Percentiles rank a stretch among this genome's conserved stretches.
Evolutionary conservation across 352 stramenopile species (phyloP).

Genomic region (Phytophthora idaei): DNA sequence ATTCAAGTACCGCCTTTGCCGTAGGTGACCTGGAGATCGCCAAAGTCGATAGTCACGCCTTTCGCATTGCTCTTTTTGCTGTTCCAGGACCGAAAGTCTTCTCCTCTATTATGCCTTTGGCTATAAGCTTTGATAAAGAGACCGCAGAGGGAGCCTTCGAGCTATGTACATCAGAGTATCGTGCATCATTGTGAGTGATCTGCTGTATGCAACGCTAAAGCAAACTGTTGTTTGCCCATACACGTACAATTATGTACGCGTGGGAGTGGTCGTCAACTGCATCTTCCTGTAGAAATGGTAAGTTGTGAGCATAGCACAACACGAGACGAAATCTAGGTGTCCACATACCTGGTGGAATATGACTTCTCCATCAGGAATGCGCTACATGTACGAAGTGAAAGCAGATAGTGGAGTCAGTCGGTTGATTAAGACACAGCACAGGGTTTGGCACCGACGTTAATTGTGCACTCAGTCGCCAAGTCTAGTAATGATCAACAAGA

Average conservation of each 20-base stretch:
- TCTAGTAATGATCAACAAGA: conserved; percentile 34
- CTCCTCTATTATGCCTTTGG: conserved; percentile 40
- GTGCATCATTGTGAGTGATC: not conserved
- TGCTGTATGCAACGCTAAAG: not conserved
- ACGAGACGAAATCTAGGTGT: not conserved
- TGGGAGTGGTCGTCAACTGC: conserved; percentile 39
- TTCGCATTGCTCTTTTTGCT: conserved; percentile 43
- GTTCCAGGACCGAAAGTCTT: conserved; percentile 62
- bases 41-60: conserved; percentile 68
- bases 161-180: conserved; percentile 26
- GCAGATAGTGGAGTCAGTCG: not conserved
- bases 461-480: conserved; percentile 58
- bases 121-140: conserved; percentile 72
- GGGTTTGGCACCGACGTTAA: conserved; percentile 35
- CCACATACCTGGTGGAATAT: conserved; percentile 61
- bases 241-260: conserved; percentile 54
- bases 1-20: conserved; percentile 44
- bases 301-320: not conserved
- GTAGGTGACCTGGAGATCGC: conserved; percentile 66
- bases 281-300: conserved; percentile 46
- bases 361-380: conserved; percentile 64
- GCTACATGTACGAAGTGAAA: conserved; percentile 28
- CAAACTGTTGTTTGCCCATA: not conserved
- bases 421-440: not conserved
- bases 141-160: conserved; percentile 73